Evolutionary conservation across 2,329 filamentous ascomycete genomes (phyloP).

Genomic region (Lasiodiplodia sp.): DNA sequence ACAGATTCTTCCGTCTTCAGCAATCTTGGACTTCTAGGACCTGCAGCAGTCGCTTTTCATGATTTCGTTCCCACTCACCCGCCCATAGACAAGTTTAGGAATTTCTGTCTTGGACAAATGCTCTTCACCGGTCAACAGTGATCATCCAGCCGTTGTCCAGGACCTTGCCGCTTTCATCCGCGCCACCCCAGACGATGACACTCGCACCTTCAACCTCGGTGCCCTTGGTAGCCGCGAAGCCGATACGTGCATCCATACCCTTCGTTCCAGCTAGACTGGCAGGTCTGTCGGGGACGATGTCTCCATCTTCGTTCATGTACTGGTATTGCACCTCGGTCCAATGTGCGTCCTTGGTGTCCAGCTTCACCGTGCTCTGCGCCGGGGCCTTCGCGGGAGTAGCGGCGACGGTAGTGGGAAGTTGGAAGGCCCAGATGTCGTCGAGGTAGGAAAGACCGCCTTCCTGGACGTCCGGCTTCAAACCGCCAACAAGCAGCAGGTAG

Average conservation of each 20-base stretch:
- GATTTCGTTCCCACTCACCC: slow-evolving; percentile 21
- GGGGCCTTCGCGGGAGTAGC: slow-evolving; percentile 59
- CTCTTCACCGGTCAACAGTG: slow-evolving; percentile 38
- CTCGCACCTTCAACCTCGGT: slow-evolving; percentile 56
- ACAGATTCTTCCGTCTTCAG: slow-evolving; percentile 9
- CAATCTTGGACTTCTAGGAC: not conserved
- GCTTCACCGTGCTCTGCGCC: slow-evolving; percentile 53
- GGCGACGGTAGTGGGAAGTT: slow-evolving; percentile 56
- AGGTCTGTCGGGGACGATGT: slow-evolving; percentile 51
- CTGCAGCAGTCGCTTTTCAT: slow-evolving; percentile 11
- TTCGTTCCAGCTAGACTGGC: slow-evolving; percentile 45
- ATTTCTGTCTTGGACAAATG: not conserved
- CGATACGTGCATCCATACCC: slow-evolving; percentile 51
- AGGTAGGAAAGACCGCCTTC: slow-evolving; percentile 31
- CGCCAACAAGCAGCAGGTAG: slow-evolving; percentile 61
- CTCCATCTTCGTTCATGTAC: slow-evolving; percentile 52
- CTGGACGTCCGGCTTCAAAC: slow-evolving; percentile 41
- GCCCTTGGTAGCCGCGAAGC: slow-evolving; percentile 48
- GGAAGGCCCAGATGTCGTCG: slow-evolving; percentile 61
- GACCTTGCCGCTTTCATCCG: slow-evolving; percentile 51
- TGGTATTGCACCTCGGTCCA: slow-evolving; percentile 61
- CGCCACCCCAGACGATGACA: slow-evolving; percentile 62
- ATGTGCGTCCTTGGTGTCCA: slow-evolving; percentile 55
- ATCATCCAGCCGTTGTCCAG: slow-evolving; percentile 52
- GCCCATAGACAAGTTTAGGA: not conserved